A percentile compares a stretch with the other conserved stretches of the same genome.
These are phyloP conservation scores for Boletus sp. DNA, from an alignment of 768 basidiomycete species.

Conservation along the genomic window DNA sequence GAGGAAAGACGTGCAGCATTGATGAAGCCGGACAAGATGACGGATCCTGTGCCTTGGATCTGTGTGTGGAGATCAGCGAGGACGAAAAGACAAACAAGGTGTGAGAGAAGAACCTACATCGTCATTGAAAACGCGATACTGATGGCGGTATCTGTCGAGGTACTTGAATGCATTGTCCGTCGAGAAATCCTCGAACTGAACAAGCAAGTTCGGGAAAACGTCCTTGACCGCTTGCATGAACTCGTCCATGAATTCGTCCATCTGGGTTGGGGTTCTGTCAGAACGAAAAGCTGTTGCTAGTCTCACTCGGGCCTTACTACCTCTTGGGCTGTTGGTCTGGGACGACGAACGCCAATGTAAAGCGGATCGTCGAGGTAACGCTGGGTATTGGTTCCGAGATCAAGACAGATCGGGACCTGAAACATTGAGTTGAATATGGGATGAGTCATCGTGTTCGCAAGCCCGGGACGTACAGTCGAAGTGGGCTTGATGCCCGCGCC, in stretches of 20 bases:
- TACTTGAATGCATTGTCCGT: constrained; percentile 78
- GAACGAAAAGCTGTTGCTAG: not conserved
- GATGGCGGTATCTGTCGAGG: constrained; percentile 56
- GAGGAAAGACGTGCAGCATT: constrained; percentile 66
- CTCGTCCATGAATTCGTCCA: constrained; percentile 72
- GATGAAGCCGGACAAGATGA: constrained; percentile 71
- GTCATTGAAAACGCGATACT: constrained; percentile 67
- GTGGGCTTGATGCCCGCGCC: constrained; percentile 61
- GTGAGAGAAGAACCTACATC: constrained; percentile 46
- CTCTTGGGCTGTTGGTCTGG: constrained; percentile 44
- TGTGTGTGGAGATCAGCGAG: constrained; percentile 18
- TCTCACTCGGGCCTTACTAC: constrained; percentile 23
- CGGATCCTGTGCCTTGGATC: constrained; percentile 74
- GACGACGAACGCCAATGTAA: constrained; percentile 67
- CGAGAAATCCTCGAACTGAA: constrained; percentile 79
- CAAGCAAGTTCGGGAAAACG: constrained; percentile 61
- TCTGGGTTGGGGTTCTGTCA: constrained; percentile 32
- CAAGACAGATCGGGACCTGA: constrained; percentile 62
- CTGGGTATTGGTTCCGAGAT: constrained; percentile 75
- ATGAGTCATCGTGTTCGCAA: not conserved
- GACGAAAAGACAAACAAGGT: not conserved
- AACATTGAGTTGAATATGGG: not conserved
- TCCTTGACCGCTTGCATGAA: constrained; percentile 68
- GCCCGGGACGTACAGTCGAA: constrained; percentile 35
- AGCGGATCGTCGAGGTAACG: constrained; percentile 66